Base-by-base conservation (phyloP, 352 stramenopile species). In the Globisporangium cylindrosporum region DNA sequence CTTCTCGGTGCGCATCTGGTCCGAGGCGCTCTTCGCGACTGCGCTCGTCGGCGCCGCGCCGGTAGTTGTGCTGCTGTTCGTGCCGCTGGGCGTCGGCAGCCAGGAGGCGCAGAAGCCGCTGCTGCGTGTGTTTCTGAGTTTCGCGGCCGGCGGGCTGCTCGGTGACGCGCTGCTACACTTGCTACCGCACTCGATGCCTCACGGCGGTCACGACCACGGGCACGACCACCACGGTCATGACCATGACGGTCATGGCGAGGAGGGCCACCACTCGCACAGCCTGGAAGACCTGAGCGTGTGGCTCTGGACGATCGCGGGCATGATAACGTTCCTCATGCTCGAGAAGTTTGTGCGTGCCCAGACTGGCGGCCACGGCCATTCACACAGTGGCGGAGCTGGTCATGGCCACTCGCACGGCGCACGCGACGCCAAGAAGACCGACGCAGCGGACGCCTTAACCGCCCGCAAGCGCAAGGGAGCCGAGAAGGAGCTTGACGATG, bases 101-200 rank as follows among this genome's bases (percentile, higher is more conserved):
- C 67, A 80, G 41, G 79, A 88, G 65, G 76, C 77, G 32, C 84
- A 94, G 64, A 84, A 92, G 74, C 78, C 82, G 41, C 68, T 91
- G 56, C 72, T 96, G 62, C 86, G 84, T 38, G 79, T 97, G 59
- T 92, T 97, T 67, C 74, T 98, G 60, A 93, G 83, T 48, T 98
- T 98, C 66, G 87, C 91, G 24, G 87, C 88, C 5, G 92, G 91
- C 27, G 92, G 88, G 3, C 70, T 98, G 60, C 73, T 98, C 9
- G 92, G 92, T 46, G 92, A 98, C 54, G 88, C 94, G 32, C 88
- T 98, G 71, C 72, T 98, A 62, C 92, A 98, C 75, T 72, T 97
- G 43, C 78, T 98, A 41, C 92, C 92, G 43, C 92, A 98, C 70
- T 91, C 94, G 41, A 76, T 97, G 1, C 80, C 84, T 0, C 68